phyloP scores from a whole-genome alignment of 31 red algal species.

The Bonnemaisonia californica region DNA sequence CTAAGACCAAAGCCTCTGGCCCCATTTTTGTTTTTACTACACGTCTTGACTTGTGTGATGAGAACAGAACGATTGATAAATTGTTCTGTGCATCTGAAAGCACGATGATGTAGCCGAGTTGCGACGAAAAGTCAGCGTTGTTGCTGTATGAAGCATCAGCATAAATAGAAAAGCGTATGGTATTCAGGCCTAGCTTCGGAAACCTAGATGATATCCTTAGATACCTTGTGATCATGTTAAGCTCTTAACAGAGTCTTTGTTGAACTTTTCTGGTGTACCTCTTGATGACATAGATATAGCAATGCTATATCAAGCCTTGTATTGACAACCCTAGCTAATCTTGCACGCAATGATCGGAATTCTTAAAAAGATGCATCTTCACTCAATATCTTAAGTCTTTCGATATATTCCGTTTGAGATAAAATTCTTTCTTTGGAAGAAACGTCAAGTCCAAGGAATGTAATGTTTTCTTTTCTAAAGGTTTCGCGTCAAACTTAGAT shows the following conservation, averaged over 20 bases:
- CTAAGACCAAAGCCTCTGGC: conserved; percentile 5
- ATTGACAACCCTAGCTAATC: conserved; percentile 9
- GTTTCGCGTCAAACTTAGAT: background rate
- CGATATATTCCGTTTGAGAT: conserved; percentile 20
- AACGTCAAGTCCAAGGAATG: background rate
- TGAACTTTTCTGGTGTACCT: background rate
- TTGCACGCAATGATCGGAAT: conserved; percentile 20
- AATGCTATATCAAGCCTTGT: conserved; percentile 19
- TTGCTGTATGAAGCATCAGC: conserved; percentile 26
- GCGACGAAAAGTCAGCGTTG: conserved; percentile 3
- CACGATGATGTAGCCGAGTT: conserved; percentile 38
- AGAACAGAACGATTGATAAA: background rate
- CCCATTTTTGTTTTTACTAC: background rate
- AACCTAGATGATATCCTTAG: background rate
- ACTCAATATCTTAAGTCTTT: background rate
- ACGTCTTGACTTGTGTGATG: conserved; percentile 25
- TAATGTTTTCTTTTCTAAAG: background rate
- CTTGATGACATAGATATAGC: too few relatives aligned
- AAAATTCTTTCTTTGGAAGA: background rate
- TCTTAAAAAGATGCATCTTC: background rate
- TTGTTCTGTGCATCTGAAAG: background rate
- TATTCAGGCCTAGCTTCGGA: conserved; percentile 11
- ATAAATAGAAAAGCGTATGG: conserved; percentile 7
- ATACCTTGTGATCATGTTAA: conserved; percentile 6
- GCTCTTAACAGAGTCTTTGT: background rate